phyloP scores from a whole-genome alignment of 1,284 basidiomycete genomes.

The Baeospora myosura region DNA sequence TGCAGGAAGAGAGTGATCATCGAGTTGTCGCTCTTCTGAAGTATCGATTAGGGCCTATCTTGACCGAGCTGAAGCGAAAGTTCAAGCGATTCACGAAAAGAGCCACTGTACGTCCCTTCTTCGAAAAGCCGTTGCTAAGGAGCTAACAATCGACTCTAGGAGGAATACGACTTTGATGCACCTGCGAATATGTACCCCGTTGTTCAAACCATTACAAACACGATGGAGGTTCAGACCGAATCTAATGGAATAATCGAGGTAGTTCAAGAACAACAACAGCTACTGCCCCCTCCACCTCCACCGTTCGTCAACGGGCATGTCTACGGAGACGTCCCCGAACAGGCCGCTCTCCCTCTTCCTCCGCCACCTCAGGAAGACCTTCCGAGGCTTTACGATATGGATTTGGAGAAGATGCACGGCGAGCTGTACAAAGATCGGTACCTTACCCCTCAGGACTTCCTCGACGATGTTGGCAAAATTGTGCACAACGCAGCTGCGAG shows the following conservation, averaged over 20 bases:
- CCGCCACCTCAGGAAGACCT: constrained; percentile 3
- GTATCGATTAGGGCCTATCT: constrained; percentile 79
- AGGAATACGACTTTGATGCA: constrained; percentile 63
- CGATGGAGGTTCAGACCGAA: constrained; percentile 30
- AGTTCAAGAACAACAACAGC: not conserved
- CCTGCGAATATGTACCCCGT: constrained; percentile 17
- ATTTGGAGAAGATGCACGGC: constrained; percentile 86
- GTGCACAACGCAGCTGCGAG: constrained; percentile 78
- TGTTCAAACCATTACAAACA: constrained; percentile 22
- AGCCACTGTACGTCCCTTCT: constrained; percentile 54
- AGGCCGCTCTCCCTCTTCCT: not conserved
- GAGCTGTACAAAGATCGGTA: constrained; percentile 86
- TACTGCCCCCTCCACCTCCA: constrained; percentile 13
- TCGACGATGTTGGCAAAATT: constrained; percentile 84
- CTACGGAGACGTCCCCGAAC: constrained; percentile 19
- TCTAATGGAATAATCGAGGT: not conserved
- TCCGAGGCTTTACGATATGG: constrained; percentile 63
- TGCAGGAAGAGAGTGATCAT: constrained; percentile 80
- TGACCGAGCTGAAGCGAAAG: constrained; percentile 88
- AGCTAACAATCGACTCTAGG: constrained; percentile 31
- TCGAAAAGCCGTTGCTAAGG: constrained; percentile 3
- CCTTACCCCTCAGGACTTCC: constrained; percentile 81
- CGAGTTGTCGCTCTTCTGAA: constrained; percentile 78
- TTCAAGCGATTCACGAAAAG: constrained; percentile 87
- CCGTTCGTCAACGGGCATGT: constrained; percentile 22